Evolutionary conservation across 148 eudicot species (phyloP), one percentile per base, ranked within the genome.

Genomic region (Polygonum maritimum): DNA sequence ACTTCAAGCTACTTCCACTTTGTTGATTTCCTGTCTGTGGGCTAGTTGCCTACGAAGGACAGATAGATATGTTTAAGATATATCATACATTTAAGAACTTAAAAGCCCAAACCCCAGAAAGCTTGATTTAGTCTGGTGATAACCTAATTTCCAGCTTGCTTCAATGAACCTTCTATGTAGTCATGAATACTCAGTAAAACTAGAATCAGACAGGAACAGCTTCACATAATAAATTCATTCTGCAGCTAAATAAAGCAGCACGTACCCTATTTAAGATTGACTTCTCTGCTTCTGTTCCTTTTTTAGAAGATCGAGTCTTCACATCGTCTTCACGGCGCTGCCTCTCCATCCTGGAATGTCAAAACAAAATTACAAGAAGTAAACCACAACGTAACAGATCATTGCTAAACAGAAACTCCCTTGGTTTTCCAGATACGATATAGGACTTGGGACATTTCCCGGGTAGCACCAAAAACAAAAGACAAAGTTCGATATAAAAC

Each of bases 311-410:
- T 74, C 96, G 89, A 21, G 76, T 85, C 83, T 89, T 95, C 38
- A 81, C 74, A 81, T 95, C 99, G 18, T 95, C 99, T 77, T 95
- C 99, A 33, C 99, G 94, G 16, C 97, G 83, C 75, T 95, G 99
- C 82, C 97, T 90, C 80, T 95, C 99, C 97, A 95, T 95, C 85
- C 99, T 95, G 84, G 54, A 77, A 84, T 76, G 21, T 85, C 9
- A 58, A n/a, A n/a, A 13, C 26, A 76, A 18, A 19, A 45, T 72
- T 72, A 71, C 19, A 69, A n/a, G 44, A 31, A 18, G 19, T 15
- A 65, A 44, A 67, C 44, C 35, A 38, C 19, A 38, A 67, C 15
- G 36, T 35, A 35, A 7, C 8, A 38, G 69, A 22, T 35, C 38
- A 67, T 67, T 36, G 71, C 71, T 35, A 67, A 36, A 38, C 71